Conservation (phyloP, 768 basidiomycete genomes). For the Omphalotus guepiniiformis region DNA sequence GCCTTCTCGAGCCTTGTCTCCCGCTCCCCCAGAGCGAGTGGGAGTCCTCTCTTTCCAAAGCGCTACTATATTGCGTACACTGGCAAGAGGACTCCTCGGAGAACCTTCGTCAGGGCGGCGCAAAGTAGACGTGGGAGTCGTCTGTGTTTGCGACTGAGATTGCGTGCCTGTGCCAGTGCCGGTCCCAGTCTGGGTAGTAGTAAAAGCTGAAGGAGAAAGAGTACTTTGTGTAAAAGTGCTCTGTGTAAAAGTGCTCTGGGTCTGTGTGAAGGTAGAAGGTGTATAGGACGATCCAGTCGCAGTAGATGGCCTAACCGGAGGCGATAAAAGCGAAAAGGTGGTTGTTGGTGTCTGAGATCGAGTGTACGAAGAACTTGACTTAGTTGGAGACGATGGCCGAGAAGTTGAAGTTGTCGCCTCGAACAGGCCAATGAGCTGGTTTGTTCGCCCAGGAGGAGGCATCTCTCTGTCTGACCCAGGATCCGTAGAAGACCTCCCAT, state of each 20-base stretch:
- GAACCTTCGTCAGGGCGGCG: slow-evolving; percentile 57
- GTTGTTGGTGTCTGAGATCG: slow-evolving; percentile 23
- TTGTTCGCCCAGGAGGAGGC: slow-evolving; percentile 56
- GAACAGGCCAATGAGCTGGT: slow-evolving; percentile 72
- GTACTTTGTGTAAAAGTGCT: neutral
- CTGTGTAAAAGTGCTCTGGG: slow-evolving; percentile 13
- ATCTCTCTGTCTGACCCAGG: slow-evolving; percentile 43
- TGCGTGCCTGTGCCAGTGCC: slow-evolving; percentile 33
- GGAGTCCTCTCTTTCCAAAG: slow-evolving; percentile 79
- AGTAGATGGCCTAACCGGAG: slow-evolving; percentile 35
- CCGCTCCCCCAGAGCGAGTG: slow-evolving; percentile 19
- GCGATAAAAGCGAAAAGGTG: slow-evolving; percentile 39
- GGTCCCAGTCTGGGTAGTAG: slow-evolving; percentile 29
- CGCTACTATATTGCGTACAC: slow-evolving; percentile 74
- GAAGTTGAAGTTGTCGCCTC: slow-evolving; percentile 46
- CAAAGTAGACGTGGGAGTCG: slow-evolving; percentile 48
- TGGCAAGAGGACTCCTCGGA: slow-evolving; percentile 67
- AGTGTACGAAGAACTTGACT: slow-evolving; percentile 36
- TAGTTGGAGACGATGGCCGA: slow-evolving; percentile 44
- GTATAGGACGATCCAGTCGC: slow-evolving; percentile 18
- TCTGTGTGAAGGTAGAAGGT: slow-evolving; percentile 9
- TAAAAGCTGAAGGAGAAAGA: slow-evolving; percentile 4
- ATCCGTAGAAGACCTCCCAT: slow-evolving; percentile 59
- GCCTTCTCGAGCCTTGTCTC: neutral
- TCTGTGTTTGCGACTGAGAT: neutral